These are phyloP conservation scores for Exophiala oligosperma DNA, from an alignment of 2,329 filamentous ascomycete genomes.

Conservation along the genomic window DNA sequence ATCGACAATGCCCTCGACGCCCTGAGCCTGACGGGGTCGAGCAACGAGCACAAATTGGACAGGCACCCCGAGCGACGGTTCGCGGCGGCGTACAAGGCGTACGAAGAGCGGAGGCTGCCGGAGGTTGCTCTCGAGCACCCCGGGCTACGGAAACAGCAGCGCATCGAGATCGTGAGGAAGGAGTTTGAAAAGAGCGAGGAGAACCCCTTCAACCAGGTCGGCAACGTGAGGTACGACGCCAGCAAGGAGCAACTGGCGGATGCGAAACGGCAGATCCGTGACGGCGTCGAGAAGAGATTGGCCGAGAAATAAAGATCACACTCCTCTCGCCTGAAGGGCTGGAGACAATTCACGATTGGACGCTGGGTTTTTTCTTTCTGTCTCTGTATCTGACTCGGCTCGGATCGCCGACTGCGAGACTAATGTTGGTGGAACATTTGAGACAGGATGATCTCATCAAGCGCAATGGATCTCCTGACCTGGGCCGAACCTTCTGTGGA, in stretches of 20 bases:
- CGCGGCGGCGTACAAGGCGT: slow-evolving; percentile 81
- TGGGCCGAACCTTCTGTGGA: no score
- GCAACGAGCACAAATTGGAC: slow-evolving; percentile 72
- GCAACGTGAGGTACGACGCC: slow-evolving; percentile 72
- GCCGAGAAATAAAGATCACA: slow-evolving; percentile 31
- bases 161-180: slow-evolving; percentile 78
- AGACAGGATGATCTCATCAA: no score
- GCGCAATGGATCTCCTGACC: no score
- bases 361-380: no score
- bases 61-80: slow-evolving; percentile 84
- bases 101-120: slow-evolving; percentile 74
- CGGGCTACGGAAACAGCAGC: slow-evolving; percentile 78
- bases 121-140: slow-evolving; percentile 86
- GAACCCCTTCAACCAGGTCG: slow-evolving; percentile 87
- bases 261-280: slow-evolving; percentile 65
- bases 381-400: no score
- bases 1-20: slow-evolving; percentile 95
- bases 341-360: no score
- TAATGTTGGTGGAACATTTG: no score
- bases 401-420: no score
- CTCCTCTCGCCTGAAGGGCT: no score
- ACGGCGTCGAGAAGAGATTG: slow-evolving; percentile 73
- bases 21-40: slow-evolving; percentile 63
- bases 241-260: slow-evolving; percentile 72
- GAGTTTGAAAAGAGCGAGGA: slow-evolving; percentile 95